Conservation (phyloP, 345 rosid species). For the Luvunga scandens region DNA sequence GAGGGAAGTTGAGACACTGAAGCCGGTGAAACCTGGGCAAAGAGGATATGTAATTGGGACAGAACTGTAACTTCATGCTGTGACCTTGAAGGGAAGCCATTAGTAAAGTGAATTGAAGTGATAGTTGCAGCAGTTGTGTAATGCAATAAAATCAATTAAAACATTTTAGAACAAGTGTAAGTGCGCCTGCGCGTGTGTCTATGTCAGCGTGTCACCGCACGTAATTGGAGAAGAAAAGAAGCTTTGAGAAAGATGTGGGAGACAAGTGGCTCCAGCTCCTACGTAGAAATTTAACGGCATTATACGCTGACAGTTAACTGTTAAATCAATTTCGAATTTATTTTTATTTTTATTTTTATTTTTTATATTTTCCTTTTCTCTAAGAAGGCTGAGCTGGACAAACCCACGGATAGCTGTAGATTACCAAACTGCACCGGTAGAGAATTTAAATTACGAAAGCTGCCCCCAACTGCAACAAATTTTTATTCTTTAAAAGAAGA, state of each 20-base stretch:
- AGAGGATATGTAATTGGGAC: neutral
- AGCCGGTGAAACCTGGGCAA: slow-evolving; percentile 10
- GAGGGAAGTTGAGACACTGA: slow-evolving; percentile 21
- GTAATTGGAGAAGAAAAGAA: neutral
- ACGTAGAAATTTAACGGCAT: neutral
- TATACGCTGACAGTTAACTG: neutral
- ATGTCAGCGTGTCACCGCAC: neutral
- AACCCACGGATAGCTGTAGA: too few species aligned
- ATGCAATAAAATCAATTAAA: neutral
- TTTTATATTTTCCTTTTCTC: too few species aligned
- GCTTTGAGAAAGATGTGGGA: slow-evolving; percentile 5
- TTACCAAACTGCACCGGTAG: too few species aligned
- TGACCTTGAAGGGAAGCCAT: slow-evolving; percentile 34
- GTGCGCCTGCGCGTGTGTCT: neutral
- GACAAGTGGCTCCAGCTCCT: neutral
- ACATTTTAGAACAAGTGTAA: neutral
- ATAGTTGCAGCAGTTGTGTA: neutral
- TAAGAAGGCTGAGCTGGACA: too few species aligned
- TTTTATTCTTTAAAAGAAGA: too few species aligned
- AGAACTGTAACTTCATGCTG: slow-evolving; percentile 12
- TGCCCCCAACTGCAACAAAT: accelerated
- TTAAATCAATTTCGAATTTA: neutral
- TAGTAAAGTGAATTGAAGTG: neutral
- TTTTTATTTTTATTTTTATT: neutral
- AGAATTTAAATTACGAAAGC: too few species aligned